Base-by-base conservation (phyloP, 2,329 filamentous ascomycete species). In the Cercospora berteroae region DNA sequence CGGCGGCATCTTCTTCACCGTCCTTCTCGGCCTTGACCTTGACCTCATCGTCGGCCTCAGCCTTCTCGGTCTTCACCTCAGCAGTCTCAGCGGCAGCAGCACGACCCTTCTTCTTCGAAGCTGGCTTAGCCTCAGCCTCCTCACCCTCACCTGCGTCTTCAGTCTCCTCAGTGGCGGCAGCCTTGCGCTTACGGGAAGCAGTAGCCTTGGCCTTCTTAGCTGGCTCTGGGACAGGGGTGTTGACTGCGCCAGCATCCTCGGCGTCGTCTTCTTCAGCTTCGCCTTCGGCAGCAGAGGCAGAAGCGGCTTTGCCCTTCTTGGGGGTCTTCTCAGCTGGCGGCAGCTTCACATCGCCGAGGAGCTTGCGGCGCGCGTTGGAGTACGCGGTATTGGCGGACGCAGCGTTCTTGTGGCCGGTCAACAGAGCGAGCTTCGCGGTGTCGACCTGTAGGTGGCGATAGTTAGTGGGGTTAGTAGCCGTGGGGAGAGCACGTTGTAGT, bases 321-420 rank as follows among this genome's bases (percentile, higher is more conserved):
- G 50, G 50, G 29, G 50, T 64, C 31, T 27, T 57, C 62, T 57
- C 39, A n/a, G 62, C 60, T 4, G 60, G 44, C 8, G 62, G 62
- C 29, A 57, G 16, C 29, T 57, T 58, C 23, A 48, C 52, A 5
- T 57, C 62, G 93, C 96, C 82, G 90, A 95, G 79, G 90, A 90
- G 74, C 80, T 96, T 72, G 77, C 96, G 65, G 91, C 91, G 27
- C 83, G 86, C 23, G 86, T 90, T 83, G 85, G 93, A 9, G 50
- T 60, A 73, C n/a, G 65, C 64, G 4, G 66, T 70, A 55, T 60
- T 69, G 0, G 73, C 72, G 3, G 73, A 73, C 1, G 63, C 67
- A 1, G 31, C 36, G 52, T 62, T 73, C 67, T 73, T 73, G 62
- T 68, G 69, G 56, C 69, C 69, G 12, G 60, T 61, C 1, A 72